Evolutionary conservation across 2,329 filamentous ascomycete genomes (phyloP), one percentile per base, ranked within the genome.

Genomic region (Orbilia blumenaviensis): DNA sequence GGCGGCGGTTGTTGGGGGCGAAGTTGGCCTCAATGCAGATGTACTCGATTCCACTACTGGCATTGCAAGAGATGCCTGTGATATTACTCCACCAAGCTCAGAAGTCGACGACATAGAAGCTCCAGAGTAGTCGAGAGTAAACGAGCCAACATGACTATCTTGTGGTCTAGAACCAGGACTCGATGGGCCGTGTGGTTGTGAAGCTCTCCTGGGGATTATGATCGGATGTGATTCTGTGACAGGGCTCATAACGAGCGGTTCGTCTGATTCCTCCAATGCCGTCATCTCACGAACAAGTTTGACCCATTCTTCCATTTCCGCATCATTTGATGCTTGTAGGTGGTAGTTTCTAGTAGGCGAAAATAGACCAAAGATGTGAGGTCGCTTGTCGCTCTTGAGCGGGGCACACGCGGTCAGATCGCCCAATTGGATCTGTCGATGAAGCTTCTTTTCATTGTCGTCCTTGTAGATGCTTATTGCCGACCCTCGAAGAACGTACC

Each of bases 381-480:
- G 88, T 72, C 92, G 90, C 82, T 96, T 97, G 7, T 92, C 91
- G 80, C 96, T 93, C 81, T 92, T 94, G 78, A 98, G 89, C 73
- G 92, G 89, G 1, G 94, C 92, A 48, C 97, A 92, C 6, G 95
- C 94, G 2, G 94, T 97, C 73, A 98, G 88, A 76, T 99, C 95
- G 46, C 92, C 91, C 41, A 98, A 88, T 81, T 90, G 90, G 81
- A 99, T 89, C 81, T 96, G 94, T 81, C 96, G 91, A 62, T 92
- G 91, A 46, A 99, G 88, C 82, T 94, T 94, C 80, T 91, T 92
- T 84, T 97, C 94, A 80, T 94, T 92, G 80, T 92, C 89, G 81
- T 94, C 91, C 83, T 94, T 96, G 87, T 99, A 99, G 77, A 97
- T 90, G 61, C 92, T 97, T 34, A 99, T 87, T 18, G 92, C 88